A percentile compares a stretch with the other conserved stretches of the same genome.
These are phyloP conservation scores for Cytospora paraplurivora DNA, from an alignment of 2,329 filamentous ascomycete species.

Conservation along the genomic window DNA sequence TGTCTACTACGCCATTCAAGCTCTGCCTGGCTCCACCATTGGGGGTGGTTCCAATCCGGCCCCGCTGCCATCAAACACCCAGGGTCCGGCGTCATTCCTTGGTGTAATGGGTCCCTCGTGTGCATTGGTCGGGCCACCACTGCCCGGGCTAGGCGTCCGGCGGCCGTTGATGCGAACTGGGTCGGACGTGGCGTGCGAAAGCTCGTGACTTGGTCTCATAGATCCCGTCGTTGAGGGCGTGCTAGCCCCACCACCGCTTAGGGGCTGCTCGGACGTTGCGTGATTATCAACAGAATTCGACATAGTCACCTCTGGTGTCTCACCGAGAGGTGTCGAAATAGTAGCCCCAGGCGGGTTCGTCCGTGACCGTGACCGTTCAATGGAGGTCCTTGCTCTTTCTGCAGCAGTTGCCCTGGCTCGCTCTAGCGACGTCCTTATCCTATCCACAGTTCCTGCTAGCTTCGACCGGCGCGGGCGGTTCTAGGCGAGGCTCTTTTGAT, in stretches of 20 bases:
- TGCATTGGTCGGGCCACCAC: constrained; percentile 42
- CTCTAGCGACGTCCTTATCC: constrained; percentile 28
- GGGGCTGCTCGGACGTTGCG: constrained; percentile 8
- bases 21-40: constrained; percentile 21
- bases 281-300: constrained; percentile 11
- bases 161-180: constrained; percentile 43
- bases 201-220: constrained; percentile 9
- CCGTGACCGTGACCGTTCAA: constrained; percentile 22
- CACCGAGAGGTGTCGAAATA: constrained; percentile 5
- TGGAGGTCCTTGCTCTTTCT: constrained; percentile 24
- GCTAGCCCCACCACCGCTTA: constrained; percentile 23
- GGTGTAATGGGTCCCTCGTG: constrained; percentile 85
- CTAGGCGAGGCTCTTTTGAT: constrained; percentile 23
- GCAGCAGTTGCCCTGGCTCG: constrained; percentile 25
- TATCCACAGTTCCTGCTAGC: constrained; percentile 22
- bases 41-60: constrained; percentile 40
- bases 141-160: constrained; percentile 45
- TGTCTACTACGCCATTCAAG: constrained; percentile 27
- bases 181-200: constrained; percentile 38
- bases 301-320: constrained; percentile 17
- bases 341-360: constrained; percentile 9
- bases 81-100: constrained; percentile 87
- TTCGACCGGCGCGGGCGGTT: constrained; percentile 24
- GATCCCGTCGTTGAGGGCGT: constrained; percentile 22
- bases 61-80: constrained; percentile 83